Percentiles rank a stretch among this genome's conserved stretches.
These are phyloP conservation scores for Escallonia rubra DNA, from an alignment of 129 eudicot species.

Conservation along the genomic window DNA sequence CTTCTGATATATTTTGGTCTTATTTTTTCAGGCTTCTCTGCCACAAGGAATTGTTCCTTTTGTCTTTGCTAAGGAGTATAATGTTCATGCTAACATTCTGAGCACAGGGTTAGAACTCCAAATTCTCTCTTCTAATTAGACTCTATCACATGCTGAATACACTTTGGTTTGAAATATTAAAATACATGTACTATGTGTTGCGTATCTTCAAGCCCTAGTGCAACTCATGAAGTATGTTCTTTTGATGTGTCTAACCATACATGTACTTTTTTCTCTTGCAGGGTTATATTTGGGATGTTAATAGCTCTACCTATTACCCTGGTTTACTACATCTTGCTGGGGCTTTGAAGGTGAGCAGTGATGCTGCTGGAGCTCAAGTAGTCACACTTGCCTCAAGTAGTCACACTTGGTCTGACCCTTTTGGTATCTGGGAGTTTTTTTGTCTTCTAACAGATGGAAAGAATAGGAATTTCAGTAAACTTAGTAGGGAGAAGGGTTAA, in stretches of 20 bases:
- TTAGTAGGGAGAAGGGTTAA: constrained; percentile 18
- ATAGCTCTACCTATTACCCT: constrained; percentile 81
- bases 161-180: neutral
- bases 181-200: neutral
- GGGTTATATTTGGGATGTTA: constrained; percentile 94
- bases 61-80: constrained; percentile 93
- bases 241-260: no score
- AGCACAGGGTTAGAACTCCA: constrained; percentile 70
- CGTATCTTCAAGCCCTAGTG: no score
- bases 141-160: neutral
- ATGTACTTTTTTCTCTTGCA: constrained; percentile 22
- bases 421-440: constrained; percentile 8
- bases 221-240: no score
- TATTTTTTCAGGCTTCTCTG: constrained; percentile 85
- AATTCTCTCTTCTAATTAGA: neutral
- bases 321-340: constrained; percentile 81
- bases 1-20: no score
- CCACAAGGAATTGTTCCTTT: constrained; percentile 98
- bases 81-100: constrained; percentile 78
- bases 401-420: constrained; percentile 14
- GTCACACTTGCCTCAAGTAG: constrained; percentile 5
- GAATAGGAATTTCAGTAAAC: constrained; percentile 18
- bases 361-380: constrained; percentile 6
- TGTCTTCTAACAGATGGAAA: constrained; percentile 36
- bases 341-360: constrained; percentile 44